Percentiles rank a stretch among this genome's conserved stretches.
phyloP scores from a whole-genome alignment of 495 filamentous ascomycete species.

The Evansstolkia leycettana region DNA sequence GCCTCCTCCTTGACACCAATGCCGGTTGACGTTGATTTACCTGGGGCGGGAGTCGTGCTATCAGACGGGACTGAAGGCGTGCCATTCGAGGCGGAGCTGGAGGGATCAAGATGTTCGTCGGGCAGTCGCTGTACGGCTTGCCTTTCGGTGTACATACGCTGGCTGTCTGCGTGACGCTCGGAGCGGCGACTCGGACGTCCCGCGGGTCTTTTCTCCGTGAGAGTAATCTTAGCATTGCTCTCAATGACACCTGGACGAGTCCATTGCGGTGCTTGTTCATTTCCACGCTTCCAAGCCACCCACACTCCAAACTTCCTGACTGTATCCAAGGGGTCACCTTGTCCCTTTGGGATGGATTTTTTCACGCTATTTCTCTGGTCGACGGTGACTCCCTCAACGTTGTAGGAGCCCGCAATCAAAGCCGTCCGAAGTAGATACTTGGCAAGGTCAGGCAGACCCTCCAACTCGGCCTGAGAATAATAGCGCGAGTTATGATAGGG shows the following conservation, averaged over 20 bases:
- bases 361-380: slow-evolving; percentile 47
- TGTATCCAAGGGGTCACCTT: slow-evolving; percentile 48
- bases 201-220: slow-evolving; percentile 29
- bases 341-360: slow-evolving; percentile 50
- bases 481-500: slow-evolving; percentile 47
- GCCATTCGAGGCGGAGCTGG: slow-evolving; percentile 8
- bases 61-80: slow-evolving; percentile 9
- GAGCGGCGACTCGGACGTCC: slow-evolving; percentile 34
- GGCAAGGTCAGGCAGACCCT: slow-evolving; percentile 50
- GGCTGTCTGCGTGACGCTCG: slow-evolving; percentile 30
- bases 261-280: slow-evolving; percentile 56
- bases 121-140: slow-evolving; percentile 30
- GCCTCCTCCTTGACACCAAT: slow-evolving; percentile 15
- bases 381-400: slow-evolving; percentile 45
- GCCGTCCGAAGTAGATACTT: slow-evolving; percentile 58
- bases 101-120: slow-evolving; percentile 11
- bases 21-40: slow-evolving; percentile 4
- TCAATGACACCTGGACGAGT: slow-evolving; percentile 39
- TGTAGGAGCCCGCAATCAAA: slow-evolving; percentile 50
- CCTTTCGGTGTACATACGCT: slow-evolving; percentile 33
- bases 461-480: slow-evolving; percentile 57
- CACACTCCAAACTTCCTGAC: slow-evolving; percentile 55
- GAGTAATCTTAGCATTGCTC: slow-evolving; percentile 30
- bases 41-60: slow-evolving; percentile 10
- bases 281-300: slow-evolving; percentile 64